Base-by-base conservation (phyloP, 31 red algal genomes). In the Bonnemaisonia californica region DNA sequence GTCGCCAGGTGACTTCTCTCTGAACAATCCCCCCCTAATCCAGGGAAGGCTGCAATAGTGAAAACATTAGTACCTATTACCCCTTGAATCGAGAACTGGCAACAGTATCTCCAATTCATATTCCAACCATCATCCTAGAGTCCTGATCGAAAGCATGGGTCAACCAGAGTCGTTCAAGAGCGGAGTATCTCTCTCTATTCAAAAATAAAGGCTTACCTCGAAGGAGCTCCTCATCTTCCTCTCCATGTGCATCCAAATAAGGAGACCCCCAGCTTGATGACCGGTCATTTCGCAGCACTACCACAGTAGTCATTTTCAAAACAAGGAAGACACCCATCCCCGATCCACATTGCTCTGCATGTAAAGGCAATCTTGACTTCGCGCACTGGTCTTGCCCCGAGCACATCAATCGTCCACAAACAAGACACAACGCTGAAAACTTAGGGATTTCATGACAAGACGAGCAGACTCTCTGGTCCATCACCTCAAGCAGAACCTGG, bases 221-320 rank as follows among this genome's bases (percentile, higher is more conserved):
- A 12, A 72, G 68, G 3, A 97, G 57, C 1, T 79, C 79, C 35
- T 67, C 58, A 39, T 97, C 94, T 64, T 97, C 94, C 69, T 97
- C 94, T 12, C 94, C 94, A 65, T 90, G 77, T 39, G 73, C 83
- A 54, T 97, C 94, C 29, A 97, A 69, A 54, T 93, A 97, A 22
- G 94, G 94, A 1, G 90, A 93, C 26, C 89, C 85, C 90, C 89
- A 97, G 5, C 27, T 48, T 24, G 90, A 84, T 2, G 41, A 48
- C 29, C 94, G 84, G 16, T 90, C 58, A 1, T 76, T 76, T 33
- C 94, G 83, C n/a, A 93, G 42, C 27, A 97, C 54, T 22, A 80
- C 33, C 8, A 97, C 85, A 54, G 68, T 64, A 1, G 90, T 86
- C 31, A 62, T 31, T 41, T 82, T 80, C 21, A 93, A 55, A 4